phyloP scores from a whole-genome alignment of 768 basidiomycete genomes.

The Suillus spraguei region DNA sequence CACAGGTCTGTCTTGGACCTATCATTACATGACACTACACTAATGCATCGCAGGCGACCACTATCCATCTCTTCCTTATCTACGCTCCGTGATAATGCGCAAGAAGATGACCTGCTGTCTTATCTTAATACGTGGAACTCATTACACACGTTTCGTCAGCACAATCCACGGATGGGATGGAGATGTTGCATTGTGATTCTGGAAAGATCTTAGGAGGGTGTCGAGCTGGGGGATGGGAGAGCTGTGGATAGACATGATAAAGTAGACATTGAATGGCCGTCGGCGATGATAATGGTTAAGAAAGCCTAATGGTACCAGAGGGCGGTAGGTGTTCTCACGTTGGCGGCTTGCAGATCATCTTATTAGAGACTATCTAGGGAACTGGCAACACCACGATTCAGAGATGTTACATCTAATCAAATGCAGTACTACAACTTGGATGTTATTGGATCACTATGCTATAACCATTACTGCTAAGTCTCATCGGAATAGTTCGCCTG shows the following conservation, averaged over 20 bases:
- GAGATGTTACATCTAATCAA: background rate
- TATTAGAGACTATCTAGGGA: background rate
- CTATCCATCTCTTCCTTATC: no score
- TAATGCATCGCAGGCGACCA: no score
- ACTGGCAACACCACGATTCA: background rate
- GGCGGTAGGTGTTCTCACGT: background rate
- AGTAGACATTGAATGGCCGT: constrained; percentile 31
- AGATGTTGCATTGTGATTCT: constrained; percentile 50
- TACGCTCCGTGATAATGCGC: no score
- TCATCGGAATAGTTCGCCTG: background rate
- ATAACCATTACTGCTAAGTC: background rate
- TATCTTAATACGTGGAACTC: no score
- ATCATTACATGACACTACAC: no score
- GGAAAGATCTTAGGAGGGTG: constrained; percentile 52
- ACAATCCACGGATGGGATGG: no score
- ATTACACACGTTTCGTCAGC: no score
- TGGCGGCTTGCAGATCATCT: background rate
- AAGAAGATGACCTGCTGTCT: no score
- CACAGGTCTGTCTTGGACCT: no score
- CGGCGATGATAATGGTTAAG: constrained; percentile 30
- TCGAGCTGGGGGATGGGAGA: constrained; percentile 25
- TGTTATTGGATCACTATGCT: background rate
- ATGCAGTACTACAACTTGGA: background rate
- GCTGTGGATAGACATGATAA: constrained; percentile 25
- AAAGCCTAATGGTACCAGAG: background rate